A percentile compares a stretch with the other conserved stretches of the same genome.
These are phyloP conservation scores for Pythium pectinolyticum DNA, from an alignment of 352 stramenopile species.

Conservation along the genomic window DNA sequence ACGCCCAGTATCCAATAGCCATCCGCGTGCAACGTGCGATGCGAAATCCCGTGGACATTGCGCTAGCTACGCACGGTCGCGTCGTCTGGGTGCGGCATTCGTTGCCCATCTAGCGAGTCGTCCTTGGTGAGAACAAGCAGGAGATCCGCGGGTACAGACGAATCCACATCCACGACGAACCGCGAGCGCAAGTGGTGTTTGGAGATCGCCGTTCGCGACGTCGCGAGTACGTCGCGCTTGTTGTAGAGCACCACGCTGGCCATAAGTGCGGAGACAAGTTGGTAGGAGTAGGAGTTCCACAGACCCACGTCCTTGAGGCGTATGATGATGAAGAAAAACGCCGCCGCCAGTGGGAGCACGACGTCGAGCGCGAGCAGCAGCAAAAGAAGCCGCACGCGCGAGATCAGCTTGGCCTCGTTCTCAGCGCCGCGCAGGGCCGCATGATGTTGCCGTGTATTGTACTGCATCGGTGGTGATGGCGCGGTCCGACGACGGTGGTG, in stretches of 20 bases:
- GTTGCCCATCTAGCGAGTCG: neutral
- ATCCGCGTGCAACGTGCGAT: slow-evolving; percentile 34
- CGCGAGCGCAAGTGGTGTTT: slow-evolving; percentile 36
- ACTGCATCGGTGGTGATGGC: no score
- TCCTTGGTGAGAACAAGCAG: neutral
- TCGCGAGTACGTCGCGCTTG: slow-evolving; percentile 32
- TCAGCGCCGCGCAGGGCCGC: no score
- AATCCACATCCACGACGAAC: slow-evolving; percentile 23
- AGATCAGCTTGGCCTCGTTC: no score
- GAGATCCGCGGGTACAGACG: slow-evolving; percentile 17
- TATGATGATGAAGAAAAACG: slow-evolving; percentile 28
- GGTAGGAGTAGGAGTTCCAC: slow-evolving; percentile 32
- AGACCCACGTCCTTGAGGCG: neutral
- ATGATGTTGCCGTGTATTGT: no score
- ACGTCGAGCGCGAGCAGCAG: slow-evolving; percentile 35
- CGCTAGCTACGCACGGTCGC: slow-evolving; percentile 16
- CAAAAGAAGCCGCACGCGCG: slow-evolving; percentile 26
- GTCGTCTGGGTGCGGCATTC: slow-evolving; percentile 3
- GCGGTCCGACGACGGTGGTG: no score
- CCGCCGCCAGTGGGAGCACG: slow-evolving; percentile 39
- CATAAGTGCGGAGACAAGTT: slow-evolving; percentile 41
- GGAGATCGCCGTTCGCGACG: slow-evolving; percentile 36
- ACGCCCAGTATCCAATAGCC: slow-evolving; percentile 5
- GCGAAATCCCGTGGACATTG: slow-evolving; percentile 28
- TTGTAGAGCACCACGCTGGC: slow-evolving; percentile 54